Evolutionary conservation across 176 grass and related monocot genomes (phyloP), one percentile per base, ranked within the genome.

Genomic region (Alloteropsis semialata): DNA sequence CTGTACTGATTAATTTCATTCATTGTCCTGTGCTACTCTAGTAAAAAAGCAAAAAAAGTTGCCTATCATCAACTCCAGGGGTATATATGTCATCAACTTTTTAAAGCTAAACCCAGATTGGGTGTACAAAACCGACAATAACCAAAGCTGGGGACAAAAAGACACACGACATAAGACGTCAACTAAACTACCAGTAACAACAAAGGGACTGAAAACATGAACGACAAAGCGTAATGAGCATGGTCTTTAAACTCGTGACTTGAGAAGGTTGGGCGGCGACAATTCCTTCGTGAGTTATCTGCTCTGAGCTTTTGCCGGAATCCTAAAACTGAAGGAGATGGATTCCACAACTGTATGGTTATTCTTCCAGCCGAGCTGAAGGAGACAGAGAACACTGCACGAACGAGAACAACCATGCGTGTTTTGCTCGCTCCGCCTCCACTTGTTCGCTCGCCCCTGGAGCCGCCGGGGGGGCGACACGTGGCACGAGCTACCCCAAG

Each of bases 351-450:
- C 64, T 59, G 12, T 21, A 25, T 17, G 1, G 16, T 30, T 84
- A 84, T 88, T 84, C 81, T 79, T 84, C 81, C 81, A 88, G 81
- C 28, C 0, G 22, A 57, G 75, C 49, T 67, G 81, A 88, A 67
- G 87, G 75, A 25, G 87, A 88, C n/a, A n/a, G n/a, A n/a, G n/a
- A n/a, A n/a, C 87, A 15, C 0, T 18, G 43, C 42, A 37, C 33
- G 79, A 71, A 55, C 22, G 49, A n/a, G 7, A 61, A 44, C 76
- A n/a, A 44, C 53, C 37, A 27, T 64, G 27, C 36, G 65, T 42
- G 27, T 19, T 19, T 28, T 29, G 55, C 27, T 12, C 12, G 41
- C 24, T 42, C 60, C 32, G 60, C 56, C 15, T 79, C 55, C 33
- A 62, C 44, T 64, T 51, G 65, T 42, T 62, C 42, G 7, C 27